Evolutionary conservation across 2,329 filamentous ascomycete genomes (phyloP).

Genomic region (Domatiomyces catenatus): DNA sequence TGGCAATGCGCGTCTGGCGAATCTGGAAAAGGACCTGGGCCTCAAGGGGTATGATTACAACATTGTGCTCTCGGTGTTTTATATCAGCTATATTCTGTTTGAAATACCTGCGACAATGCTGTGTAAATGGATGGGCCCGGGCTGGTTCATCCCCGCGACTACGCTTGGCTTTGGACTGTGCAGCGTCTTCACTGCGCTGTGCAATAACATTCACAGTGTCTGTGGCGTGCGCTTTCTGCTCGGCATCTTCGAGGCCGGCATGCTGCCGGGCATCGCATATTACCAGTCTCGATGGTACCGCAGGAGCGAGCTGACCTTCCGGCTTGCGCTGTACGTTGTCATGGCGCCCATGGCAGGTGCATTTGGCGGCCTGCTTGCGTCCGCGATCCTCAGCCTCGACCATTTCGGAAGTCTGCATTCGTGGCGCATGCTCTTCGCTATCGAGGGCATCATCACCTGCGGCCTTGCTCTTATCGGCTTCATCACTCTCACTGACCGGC

Average conservation of each 20-base stretch:
- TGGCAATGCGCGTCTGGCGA: constrained; percentile 53
- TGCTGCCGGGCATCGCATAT: constrained; percentile 33
- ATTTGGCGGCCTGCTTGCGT: constrained; percentile 51
- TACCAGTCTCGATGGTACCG: constrained; percentile 41
- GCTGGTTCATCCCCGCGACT: constrained; percentile 51
- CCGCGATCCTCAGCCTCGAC: constrained; percentile 45
- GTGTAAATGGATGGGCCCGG: constrained; percentile 56
- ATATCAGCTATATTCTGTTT: constrained; percentile 56
- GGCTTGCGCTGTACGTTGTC: constrained; percentile 52
- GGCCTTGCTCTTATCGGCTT: constrained; percentile 39
- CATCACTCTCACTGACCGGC: constrained; percentile 51
- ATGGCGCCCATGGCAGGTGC: constrained; percentile 54
- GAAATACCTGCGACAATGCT: constrained; percentile 52
- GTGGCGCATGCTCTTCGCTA: constrained; percentile 56
- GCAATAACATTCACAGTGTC: constrained; percentile 36
- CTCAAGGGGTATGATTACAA: constrained; percentile 54
- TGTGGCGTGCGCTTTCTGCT: constrained; percentile 51
- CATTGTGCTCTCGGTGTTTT: constrained; percentile 49
- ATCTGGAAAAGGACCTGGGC: constrained; percentile 45
- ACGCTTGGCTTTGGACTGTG: constrained; percentile 47
- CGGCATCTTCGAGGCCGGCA: constrained; percentile 45
- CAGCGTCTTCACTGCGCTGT: constrained; percentile 51
- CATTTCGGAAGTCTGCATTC: constrained; percentile 38
- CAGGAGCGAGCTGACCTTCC: constrained; percentile 49
- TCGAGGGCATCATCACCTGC: constrained; percentile 51